Conservation (phyloP, 2,329 filamentous ascomycete genomes). For the Trichoderma breve region DNA sequence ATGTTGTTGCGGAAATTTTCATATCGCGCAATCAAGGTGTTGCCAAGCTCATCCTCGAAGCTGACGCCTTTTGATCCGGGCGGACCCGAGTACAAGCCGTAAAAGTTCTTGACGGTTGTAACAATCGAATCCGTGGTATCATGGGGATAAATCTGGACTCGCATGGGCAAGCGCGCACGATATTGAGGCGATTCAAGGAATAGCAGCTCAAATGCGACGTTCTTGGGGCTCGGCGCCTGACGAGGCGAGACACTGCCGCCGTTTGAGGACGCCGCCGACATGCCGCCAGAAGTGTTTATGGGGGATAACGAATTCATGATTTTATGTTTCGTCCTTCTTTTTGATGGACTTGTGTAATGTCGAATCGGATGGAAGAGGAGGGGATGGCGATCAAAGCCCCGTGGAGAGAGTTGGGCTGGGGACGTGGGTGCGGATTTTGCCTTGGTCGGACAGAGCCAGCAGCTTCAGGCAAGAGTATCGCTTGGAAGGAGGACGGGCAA, state of each 20-base stretch:
- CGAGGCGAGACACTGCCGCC: constrained; percentile 48
- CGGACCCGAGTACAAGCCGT: constrained; percentile 81
- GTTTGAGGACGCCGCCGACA: constrained; percentile 38
- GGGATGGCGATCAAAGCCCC: constrained; percentile 26
- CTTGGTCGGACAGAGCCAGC: constrained; percentile 28
- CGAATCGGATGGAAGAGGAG: constrained; percentile 16
- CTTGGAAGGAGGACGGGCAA: constrained; percentile 27
- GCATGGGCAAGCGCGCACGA: constrained; percentile 75
- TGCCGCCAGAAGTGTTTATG: constrained; percentile 35
- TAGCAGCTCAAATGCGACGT: constrained; percentile 75
- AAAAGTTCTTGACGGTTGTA: constrained; percentile 98
- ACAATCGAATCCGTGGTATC: constrained; percentile 98
- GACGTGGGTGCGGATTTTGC: constrained; percentile 37
- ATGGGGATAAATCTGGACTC: constrained; percentile 88
- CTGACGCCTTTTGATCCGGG: constrained; percentile 76
- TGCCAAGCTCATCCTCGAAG: constrained; percentile 88
- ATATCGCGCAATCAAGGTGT: constrained; percentile 89
- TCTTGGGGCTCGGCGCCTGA: constrained; percentile 58
- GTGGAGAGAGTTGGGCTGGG: constrained; percentile 25
- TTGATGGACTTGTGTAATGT: constrained; percentile 11
- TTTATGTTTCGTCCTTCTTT: constrained; percentile 32
- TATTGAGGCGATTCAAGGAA: constrained; percentile 66
- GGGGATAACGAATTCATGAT: constrained; percentile 51
- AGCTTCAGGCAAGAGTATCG: constrained; percentile 27
- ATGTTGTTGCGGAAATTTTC: constrained; percentile 94